These are phyloP conservation scores for Alternaria brassicae DNA, from an alignment of 2,329 filamentous ascomycete species.

Conservation along the genomic window DNA sequence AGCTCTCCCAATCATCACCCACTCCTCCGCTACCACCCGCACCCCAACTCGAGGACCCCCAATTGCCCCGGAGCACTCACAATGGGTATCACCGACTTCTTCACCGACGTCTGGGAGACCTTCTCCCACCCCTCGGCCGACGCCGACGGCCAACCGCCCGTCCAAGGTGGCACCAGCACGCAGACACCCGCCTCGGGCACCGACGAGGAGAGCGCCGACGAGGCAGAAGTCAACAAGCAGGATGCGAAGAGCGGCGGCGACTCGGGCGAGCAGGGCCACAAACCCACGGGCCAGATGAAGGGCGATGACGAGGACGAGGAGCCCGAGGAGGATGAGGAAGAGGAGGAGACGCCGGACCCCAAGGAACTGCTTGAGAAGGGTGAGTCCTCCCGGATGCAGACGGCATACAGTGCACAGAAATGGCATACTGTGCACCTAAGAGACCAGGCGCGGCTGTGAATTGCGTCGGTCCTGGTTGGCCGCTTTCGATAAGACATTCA, in stretches of 20 bases:
- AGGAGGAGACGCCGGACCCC: slow-evolving; percentile 81
- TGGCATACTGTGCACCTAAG: neutral
- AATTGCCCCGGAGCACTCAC: slow-evolving; percentile 43
- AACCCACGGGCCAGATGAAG: slow-evolving; percentile 50
- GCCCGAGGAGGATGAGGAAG: slow-evolving; percentile 81
- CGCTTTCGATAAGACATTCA: neutral
- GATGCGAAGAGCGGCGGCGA: slow-evolving; percentile 51
- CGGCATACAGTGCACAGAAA: no score
- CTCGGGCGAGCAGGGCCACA: slow-evolving; percentile 58
- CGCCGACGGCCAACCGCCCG: slow-evolving; percentile 53
- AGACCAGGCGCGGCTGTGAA: neutral
- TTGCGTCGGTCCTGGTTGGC: neutral
- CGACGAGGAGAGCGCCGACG: slow-evolving; percentile 52
- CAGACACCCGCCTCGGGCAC: slow-evolving; percentile 51
- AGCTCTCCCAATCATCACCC: slow-evolving; percentile 30
- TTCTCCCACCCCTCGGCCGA: slow-evolving; percentile 59
- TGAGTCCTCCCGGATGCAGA: slow-evolving; percentile 65
- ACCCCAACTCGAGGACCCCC: slow-evolving; percentile 31
- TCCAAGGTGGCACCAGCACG: slow-evolving; percentile 50
- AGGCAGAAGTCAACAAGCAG: slow-evolving; percentile 54
- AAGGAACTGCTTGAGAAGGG: slow-evolving; percentile 92
- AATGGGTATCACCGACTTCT: slow-evolving; percentile 71
- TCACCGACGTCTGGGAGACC: slow-evolving; percentile 70
- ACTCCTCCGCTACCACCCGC: slow-evolving; percentile 18
- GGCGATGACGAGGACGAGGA: slow-evolving; percentile 66